Conservation (phyloP, 2,329 filamentous ascomycete species). For the Coniochaeta sp. region DNA sequence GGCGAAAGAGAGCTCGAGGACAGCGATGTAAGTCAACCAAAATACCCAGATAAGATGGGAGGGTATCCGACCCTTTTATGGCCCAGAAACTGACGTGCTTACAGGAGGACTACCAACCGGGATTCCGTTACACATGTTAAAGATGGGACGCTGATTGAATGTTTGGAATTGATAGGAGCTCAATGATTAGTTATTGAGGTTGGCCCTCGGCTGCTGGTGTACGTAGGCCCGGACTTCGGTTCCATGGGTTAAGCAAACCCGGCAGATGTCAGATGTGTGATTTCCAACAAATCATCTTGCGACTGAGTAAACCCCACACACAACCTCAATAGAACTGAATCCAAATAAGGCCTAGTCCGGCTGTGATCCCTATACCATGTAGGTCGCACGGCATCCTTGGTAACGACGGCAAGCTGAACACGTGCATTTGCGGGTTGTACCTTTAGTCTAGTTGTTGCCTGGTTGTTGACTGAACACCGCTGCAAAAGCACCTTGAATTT, state of each 20-base stretch:
- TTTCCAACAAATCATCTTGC: not conserved
- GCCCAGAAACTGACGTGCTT: constrained; percentile 3
- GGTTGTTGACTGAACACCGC: not conserved
- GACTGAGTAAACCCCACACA: not conserved
- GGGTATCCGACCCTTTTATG: not conserved
- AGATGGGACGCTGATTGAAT: not conserved
- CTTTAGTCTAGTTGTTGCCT: no score
- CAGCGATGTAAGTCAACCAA: constrained; percentile 32
- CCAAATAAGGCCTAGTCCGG: not conserved
- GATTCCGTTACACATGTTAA: constrained; percentile 33
- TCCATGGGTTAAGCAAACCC: no score
- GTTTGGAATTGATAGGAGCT: not conserved
- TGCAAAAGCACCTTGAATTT: not conserved
- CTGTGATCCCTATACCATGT: not conserved
- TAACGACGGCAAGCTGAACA: no score
- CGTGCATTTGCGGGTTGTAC: no score
- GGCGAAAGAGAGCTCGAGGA: constrained; percentile 45
- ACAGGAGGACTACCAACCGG: constrained; percentile 28
- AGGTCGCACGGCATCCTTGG: no score
- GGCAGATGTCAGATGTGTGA: not conserved
- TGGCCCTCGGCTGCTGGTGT: not conserved
- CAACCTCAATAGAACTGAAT: not conserved
- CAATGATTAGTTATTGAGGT: not conserved
- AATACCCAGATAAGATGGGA: constrained; percentile 4
- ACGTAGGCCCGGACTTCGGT: not conserved